Conservation (phyloP, 306 rosid species). For the Prunus mira region DNA sequence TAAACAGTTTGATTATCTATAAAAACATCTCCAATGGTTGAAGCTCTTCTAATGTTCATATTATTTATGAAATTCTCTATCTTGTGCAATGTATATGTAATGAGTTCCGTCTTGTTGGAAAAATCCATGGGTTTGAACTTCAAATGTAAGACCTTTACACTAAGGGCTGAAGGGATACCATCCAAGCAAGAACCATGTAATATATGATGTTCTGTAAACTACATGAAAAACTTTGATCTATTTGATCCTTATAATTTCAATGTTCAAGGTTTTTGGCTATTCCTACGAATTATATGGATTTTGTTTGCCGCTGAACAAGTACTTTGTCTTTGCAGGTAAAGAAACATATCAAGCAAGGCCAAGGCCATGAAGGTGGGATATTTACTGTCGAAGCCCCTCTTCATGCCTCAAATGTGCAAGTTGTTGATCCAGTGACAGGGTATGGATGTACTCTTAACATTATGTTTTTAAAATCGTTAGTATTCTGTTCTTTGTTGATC, state of each 20-base stretch:
- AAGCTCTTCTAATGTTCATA: not conserved
- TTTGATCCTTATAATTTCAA: not conserved
- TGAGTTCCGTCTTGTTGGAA: not conserved
- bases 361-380: conserved; percentile 96
- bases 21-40: not conserved
- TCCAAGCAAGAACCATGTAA: not conserved
- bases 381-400: conserved; percentile 91
- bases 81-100: not conserved
- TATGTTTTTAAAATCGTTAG: not conserved
- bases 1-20: not conserved
- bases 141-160: not conserved
- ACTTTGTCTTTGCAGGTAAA: conserved; percentile 48
- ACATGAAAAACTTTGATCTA: not conserved
- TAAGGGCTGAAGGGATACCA: not conserved
- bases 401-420: conserved; percentile 87
- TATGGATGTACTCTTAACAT: conserved; percentile 21
- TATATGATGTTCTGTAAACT: not conserved
- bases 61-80: not conserved
- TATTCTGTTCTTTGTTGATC: conserved; percentile 42
- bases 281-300: not conserved
- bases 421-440: conserved; percentile 83
- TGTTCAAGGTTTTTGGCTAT: not conserved
- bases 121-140: not conserved
- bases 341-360: conserved; percentile 96
- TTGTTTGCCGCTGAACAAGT: not conserved